Base-by-base conservation (phyloP, 139 green algal species). In the Ettlia oleoabundans region DNA sequence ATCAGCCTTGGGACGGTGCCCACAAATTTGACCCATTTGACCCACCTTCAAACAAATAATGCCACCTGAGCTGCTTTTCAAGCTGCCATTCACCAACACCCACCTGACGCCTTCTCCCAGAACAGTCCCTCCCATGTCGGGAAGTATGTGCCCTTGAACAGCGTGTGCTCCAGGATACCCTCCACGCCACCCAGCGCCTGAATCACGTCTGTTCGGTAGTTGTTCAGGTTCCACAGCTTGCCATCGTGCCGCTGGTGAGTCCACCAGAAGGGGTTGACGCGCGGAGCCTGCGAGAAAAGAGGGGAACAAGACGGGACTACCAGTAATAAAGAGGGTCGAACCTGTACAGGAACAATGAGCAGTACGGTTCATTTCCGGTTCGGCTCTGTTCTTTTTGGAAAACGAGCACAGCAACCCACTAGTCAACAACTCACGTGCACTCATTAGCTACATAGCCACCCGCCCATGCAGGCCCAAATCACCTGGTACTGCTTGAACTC, bases 151-250 rank as follows among this genome's bases (percentile, higher is more conserved):
- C 95, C 95, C 95, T 99, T 99, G 93, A 99, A 99, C 81, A 99
- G 93, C 42, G 97, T 99, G 94, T 99, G 97, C 93, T 99, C 97
- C 85, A 99, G 91, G 84, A 99, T 99, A 79, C 97, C 97, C 92
- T 99, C 97, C 84, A 99, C 97, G 84, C 97, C 97, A 13, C 97
- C 97, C 83, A 99, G 93, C 66, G 97, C 95, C 88, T 98, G 95
- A 86, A 98, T 98, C 76, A 98, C 95, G 88, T 98, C 95, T 24
- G 95, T 98, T 81, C 95, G 89, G 89, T 99, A 99, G 86, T 98
- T 98, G 91, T 99, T 99, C 22, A 99, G 92, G 92, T 99, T 99
- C 96, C 97, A 99, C 69, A 99, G 93, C 91, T 99, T 99, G 88
- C 97, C 97, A 82, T 99, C 97, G 83, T 99, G 97, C 43, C 96